Conservation (phyloP, 1,284 basidiomycete genomes). For the Vanrija sp. region DNA sequence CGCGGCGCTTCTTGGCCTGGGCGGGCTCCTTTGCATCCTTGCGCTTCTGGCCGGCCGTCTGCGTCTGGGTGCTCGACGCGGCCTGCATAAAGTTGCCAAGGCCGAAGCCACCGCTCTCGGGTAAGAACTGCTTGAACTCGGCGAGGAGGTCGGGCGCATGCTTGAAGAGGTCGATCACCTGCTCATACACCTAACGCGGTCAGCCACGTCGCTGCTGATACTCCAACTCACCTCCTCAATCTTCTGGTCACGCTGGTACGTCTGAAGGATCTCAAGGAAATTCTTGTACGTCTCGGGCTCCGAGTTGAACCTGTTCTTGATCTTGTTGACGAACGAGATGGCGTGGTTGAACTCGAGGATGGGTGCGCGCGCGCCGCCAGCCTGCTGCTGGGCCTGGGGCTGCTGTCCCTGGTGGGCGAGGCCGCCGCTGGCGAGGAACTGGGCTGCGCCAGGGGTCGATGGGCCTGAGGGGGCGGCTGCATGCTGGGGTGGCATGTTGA, state of each 20-base stretch:
- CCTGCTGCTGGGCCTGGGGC: slow-evolving; percentile 24
- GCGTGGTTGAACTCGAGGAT: slow-evolving; percentile 90
- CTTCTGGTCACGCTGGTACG: slow-evolving; percentile 91
- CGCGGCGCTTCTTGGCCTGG: slow-evolving; percentile 39
- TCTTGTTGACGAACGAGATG: slow-evolving; percentile 97
- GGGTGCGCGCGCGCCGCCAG: slow-evolving; percentile 38
- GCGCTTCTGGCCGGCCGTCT: slow-evolving; percentile 25
- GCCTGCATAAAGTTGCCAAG: slow-evolving; percentile 37
- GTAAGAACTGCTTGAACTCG: slow-evolving; percentile 96
- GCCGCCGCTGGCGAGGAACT: slow-evolving; percentile 32
- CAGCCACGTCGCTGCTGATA: slow-evolving; percentile 4
- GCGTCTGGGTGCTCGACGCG: slow-evolving; percentile 5
- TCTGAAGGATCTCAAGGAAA: slow-evolving; percentile 96
- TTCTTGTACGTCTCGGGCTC: slow-evolving; percentile 96
- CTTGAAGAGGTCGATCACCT: slow-evolving; percentile 89
- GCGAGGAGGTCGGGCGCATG: slow-evolving; percentile 86
- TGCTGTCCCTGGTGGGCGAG: neutral
- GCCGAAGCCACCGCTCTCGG: slow-evolving; percentile 54
- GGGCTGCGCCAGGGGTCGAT: slow-evolving; percentile 42
- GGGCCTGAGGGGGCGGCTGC: slow-evolving; percentile 22
- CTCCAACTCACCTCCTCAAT: slow-evolving; percentile 70
- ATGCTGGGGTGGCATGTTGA: slow-evolving; percentile 29
- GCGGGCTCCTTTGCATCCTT: slow-evolving; percentile 41
- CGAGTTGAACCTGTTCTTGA: slow-evolving; percentile 88
- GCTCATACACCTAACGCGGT: slow-evolving; percentile 71